Percentiles rank a stretch among this genome's conserved stretches.
phyloP scores from a whole-genome alignment of 2,329 filamentous ascomycete species.

The Leptographium procerum region DNA sequence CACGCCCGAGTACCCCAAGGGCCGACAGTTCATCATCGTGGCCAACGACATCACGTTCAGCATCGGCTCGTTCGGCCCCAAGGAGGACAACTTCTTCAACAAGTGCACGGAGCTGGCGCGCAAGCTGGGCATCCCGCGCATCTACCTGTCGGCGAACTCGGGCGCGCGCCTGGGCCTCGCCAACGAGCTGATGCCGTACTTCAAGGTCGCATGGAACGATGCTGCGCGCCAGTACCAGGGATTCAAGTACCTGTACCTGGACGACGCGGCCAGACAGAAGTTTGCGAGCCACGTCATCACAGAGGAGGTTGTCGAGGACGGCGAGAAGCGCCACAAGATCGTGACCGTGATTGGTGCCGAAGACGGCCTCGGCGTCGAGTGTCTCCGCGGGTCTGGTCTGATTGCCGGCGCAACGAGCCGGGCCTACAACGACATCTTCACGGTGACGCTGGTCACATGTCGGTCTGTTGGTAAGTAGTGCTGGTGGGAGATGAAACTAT shows the following conservation, averaged over 20 bases:
- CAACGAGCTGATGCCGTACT: constrained; percentile 92
- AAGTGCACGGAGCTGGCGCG: constrained; percentile 96
- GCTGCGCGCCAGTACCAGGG: constrained; percentile 67
- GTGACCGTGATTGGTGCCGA: constrained; percentile 86
- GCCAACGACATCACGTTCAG: constrained; percentile 99
- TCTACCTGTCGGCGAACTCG: constrained; percentile 97
- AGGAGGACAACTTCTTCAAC: constrained; percentile 96
- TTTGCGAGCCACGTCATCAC: constrained; percentile 85
- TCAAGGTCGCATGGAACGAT: constrained; percentile 96
- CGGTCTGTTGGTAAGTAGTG: constrained; percentile 71
- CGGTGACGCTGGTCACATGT: constrained; percentile 92
- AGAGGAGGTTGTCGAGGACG: constrained; percentile 73
- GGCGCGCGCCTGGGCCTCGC: constrained; percentile 95
- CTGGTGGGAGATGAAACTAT: too few species aligned
- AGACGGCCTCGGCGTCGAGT: constrained; percentile 95
- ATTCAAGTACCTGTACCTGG: constrained; percentile 96
- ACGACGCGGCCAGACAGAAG: constrained; percentile 71
- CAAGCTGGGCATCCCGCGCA: constrained; percentile 82
- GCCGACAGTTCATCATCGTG: constrained; percentile 87
- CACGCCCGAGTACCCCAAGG: constrained; percentile 89
- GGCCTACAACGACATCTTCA: constrained; percentile 98
- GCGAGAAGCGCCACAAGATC: constrained; percentile 88
- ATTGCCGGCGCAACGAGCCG: constrained; percentile 95
- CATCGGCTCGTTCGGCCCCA: constrained; percentile 93
- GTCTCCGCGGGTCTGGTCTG: constrained; percentile 88